phyloP scores from a whole-genome alignment of 371 early-diverging fungal genomes.

The Mucor saturninus region DNA sequence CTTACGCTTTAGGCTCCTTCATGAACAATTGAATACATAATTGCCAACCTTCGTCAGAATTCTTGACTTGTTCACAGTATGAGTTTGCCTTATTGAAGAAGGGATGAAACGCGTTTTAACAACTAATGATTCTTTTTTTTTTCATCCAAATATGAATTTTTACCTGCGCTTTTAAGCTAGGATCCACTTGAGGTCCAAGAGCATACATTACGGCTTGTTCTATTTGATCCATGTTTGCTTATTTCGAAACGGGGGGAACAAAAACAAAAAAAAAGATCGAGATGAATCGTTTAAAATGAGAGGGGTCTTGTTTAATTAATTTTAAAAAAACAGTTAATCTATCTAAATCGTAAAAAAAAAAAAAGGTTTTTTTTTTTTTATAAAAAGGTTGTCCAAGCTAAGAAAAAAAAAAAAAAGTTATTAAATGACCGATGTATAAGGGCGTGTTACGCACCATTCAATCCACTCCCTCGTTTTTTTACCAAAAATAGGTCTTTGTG shows the following conservation, averaged over 20 bases:
- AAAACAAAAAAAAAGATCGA: conserved; percentile 6
- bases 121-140: neutral
- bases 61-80: conserved; percentile 84
- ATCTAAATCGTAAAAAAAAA: neutral
- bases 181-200: conserved; percentile 73
- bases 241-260: neutral
- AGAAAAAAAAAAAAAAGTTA: neutral
- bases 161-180: conserved; percentile 77
- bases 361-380: too few species aligned
- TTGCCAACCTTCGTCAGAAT: conserved; percentile 86
- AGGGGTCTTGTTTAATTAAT: neutral
- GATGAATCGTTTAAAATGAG: neutral
- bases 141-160: neutral
- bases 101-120: neutral
- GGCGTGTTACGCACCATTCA: neutral
- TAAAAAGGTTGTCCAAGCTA: too few species aligned
- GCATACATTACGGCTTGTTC: conserved; percentile 87
- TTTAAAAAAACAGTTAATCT: neutral
- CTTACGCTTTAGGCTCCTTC: conserved; percentile 75
- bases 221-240: conserved; percentile 73
- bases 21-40: conserved; percentile 81
- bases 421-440: neutral
- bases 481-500: neutral
- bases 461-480: neutral
- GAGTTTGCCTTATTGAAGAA: conserved; percentile 69